Percentiles rank a stretch among this genome's conserved stretches.
Conservation (phyloP, 2,329 filamentous ascomycete genomes). For the Alternaria atra region DNA sequence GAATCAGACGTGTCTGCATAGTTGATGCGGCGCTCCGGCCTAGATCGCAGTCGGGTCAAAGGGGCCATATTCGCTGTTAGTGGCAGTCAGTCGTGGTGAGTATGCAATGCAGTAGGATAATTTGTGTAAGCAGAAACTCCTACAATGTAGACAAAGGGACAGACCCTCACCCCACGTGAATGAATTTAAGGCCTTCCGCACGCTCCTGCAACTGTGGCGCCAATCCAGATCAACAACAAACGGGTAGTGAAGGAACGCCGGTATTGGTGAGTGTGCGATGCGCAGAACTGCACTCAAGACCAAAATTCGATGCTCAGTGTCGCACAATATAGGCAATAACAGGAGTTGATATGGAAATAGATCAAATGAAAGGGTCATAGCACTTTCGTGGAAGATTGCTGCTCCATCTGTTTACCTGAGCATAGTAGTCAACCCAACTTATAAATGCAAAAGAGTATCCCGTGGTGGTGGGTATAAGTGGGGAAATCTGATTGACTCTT, state of each 20-base stretch:
- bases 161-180: background rate
- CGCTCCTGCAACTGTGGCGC: background rate
- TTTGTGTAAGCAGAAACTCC: background rate
- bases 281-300: background rate
- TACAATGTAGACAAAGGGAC: background rate
- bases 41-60: constrained; percentile 15
- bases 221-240: background rate
- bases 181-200: background rate
- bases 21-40: constrained; percentile 11
- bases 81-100: background rate
- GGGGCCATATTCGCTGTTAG: constrained; percentile 20
- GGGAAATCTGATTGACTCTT: background rate
- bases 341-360: background rate
- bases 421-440: background rate
- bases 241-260: background rate
- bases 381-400: background rate
- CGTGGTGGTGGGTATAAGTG: background rate
- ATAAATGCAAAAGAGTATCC: background rate
- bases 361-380: background rate
- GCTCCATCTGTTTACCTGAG: background rate
- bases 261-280: background rate
- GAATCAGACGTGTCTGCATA: constrained; percentile 4
- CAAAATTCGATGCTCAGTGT: background rate
- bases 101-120: background rate
- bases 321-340: background rate